phyloP scores from a whole-genome alignment of 169 alveolate genomes.

The Perkinsus olseni region DNA sequence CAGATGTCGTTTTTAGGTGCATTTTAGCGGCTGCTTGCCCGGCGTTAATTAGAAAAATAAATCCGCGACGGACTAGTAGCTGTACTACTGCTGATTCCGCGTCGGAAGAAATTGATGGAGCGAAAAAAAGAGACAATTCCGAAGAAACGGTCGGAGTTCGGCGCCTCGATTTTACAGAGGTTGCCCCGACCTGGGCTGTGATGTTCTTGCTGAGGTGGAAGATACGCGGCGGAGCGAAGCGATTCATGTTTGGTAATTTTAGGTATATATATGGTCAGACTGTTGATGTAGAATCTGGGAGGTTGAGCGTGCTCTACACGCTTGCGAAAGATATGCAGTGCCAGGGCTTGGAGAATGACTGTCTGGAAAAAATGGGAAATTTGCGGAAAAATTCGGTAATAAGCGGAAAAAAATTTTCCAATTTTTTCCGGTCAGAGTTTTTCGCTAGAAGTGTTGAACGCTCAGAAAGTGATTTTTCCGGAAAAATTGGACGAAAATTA shows the following conservation, averaged over 20 bases:
- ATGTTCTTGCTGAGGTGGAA: not conserved
- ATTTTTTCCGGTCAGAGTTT: no score
- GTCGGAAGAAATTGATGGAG: not conserved
- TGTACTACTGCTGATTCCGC: not conserved
- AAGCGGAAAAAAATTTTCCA: no score
- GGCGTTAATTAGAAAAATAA: not conserved
- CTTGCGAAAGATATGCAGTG: not conserved
- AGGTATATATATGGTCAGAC: not conserved
- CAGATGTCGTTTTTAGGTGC: not conserved
- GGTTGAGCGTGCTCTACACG: not conserved
- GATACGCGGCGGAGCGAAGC: not conserved
- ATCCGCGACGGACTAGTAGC: not conserved
- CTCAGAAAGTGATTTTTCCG: no score
- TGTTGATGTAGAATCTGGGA: not conserved
- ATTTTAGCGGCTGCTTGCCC: not conserved
- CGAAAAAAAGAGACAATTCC: not conserved
- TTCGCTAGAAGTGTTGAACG: no score
- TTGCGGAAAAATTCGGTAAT: no score
- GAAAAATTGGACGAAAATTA: no score
- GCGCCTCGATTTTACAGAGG: not conserved
- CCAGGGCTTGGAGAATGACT: not conserved
- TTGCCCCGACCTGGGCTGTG: not conserved
- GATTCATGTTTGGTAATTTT: not conserved
- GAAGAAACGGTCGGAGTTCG: not conserved
- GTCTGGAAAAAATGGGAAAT: not conserved